Percentiles rank a stretch among this genome's conserved stretches.
These are phyloP conservation scores for Striga asiatica DNA, from an alignment of 257 asterid species.

Conservation along the genomic window DNA sequence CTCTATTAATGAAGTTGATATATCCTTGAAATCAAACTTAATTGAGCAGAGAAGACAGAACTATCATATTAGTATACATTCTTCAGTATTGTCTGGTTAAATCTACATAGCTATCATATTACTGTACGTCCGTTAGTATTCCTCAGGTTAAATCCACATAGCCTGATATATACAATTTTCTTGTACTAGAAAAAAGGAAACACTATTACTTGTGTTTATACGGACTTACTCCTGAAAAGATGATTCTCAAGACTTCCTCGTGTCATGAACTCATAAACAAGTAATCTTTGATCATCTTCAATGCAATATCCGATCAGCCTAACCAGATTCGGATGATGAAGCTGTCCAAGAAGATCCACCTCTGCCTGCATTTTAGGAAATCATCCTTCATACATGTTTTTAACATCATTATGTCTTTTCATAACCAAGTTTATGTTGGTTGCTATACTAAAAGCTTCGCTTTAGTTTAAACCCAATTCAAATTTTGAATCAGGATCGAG, in stretches of 20 bases:
- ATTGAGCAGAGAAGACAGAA: background rate
- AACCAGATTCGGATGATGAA: slow-evolving; percentile 87
- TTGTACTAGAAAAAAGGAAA: too few relatives aligned
- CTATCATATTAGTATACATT: background rate
- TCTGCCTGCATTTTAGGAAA: slow-evolving; percentile 63
- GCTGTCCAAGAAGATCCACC: slow-evolving; percentile 90
- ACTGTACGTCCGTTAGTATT: too few relatives aligned
- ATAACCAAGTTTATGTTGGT: background rate
- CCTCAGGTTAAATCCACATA: too few relatives aligned
- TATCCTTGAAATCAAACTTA: too few relatives aligned
- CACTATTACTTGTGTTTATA: background rate
- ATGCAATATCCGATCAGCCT: slow-evolving; percentile 83
- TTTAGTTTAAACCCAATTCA: too few relatives aligned
- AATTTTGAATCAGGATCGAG: too few relatives aligned
- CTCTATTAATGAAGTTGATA: too few relatives aligned
- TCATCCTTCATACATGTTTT: slow-evolving; percentile 11
- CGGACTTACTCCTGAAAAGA: slow-evolving; percentile 79
- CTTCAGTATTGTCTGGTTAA: background rate
- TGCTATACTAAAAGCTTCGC: too few relatives aligned
- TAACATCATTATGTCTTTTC: background rate
- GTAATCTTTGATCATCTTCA: slow-evolving; percentile 91
- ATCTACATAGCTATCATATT: too few relatives aligned
- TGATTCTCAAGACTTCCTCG: slow-evolving; percentile 98
- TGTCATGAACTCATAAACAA: slow-evolving; percentile 90
- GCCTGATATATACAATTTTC: too few relatives aligned